These are phyloP conservation scores for Fusarium cicatricum DNA, from an alignment of 2,329 filamentous ascomycete genomes.

Conservation along the genomic window DNA sequence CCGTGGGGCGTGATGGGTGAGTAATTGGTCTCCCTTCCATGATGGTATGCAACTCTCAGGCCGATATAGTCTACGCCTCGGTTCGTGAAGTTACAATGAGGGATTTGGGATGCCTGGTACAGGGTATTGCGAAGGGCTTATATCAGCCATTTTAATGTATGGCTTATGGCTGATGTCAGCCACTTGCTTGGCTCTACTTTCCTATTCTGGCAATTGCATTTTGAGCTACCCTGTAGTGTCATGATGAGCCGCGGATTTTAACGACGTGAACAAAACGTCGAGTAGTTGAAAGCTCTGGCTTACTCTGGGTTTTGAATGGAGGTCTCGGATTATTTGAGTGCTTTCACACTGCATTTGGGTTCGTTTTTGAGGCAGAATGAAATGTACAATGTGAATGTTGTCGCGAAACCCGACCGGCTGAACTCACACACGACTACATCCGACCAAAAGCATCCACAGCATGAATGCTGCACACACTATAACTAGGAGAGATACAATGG, in stretches of 20 bases:
- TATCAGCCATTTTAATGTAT: conserved; percentile 17
- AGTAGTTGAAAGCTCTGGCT: background rate
- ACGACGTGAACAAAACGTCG: background rate
- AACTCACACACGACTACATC: no score
- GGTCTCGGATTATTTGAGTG: no score
- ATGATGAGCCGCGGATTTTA: background rate
- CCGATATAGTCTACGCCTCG: background rate
- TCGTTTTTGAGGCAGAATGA: no score
- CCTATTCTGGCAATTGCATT: background rate
- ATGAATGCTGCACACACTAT: no score
- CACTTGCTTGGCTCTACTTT: conserved; percentile 22
- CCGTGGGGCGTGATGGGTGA: background rate
- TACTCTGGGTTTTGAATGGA: background rate
- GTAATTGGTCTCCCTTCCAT: conserved; percentile 23
- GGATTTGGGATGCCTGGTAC: background rate
- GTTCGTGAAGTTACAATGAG: background rate
- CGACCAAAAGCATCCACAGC: no score
- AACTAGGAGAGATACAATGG: no score
- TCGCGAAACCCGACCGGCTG: no score
- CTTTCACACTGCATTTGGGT: no score
- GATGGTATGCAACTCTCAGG: conserved; percentile 2
- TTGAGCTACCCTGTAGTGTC: background rate
- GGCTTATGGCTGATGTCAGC: conserved; percentile 40
- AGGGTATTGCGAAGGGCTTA: conserved; percentile 9
- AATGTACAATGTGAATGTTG: no score